phyloP scores from a whole-genome alignment of 495 filamentous ascomycete species.

The Penicillium bialowiezense region DNA sequence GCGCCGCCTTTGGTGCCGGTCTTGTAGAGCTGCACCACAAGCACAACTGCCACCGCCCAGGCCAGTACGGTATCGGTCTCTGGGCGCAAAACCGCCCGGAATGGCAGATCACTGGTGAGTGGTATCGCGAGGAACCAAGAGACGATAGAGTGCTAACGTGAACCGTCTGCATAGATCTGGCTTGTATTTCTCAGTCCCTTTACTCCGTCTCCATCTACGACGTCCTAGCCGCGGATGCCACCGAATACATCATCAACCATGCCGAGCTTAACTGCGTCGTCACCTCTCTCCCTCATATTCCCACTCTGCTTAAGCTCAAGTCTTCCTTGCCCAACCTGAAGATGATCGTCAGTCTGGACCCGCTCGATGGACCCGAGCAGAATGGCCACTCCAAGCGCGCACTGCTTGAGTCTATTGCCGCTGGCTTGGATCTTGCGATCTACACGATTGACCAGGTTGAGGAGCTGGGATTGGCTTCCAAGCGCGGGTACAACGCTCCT shows the following conservation, averaged over 20 bases:
- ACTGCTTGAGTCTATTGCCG: constrained; percentile 70
- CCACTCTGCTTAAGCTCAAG: constrained; percentile 81
- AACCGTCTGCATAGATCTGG: constrained; percentile 64
- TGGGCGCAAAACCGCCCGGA: constrained; percentile 97
- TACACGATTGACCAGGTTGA: constrained; percentile 77
- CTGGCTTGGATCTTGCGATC: constrained; percentile 68
- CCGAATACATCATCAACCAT: constrained; percentile 95
- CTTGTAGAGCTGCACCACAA: constrained; percentile 77
- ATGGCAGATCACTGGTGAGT: constrained; percentile 87
- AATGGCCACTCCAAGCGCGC: constrained; percentile 74
- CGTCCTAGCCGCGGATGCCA: constrained; percentile 83
- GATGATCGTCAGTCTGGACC: constrained; percentile 84
- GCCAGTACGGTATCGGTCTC: constrained; percentile 81
- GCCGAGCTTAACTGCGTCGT: constrained; percentile 71
- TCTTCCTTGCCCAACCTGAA: constrained; percentile 75
- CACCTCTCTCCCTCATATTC: constrained; percentile 80
- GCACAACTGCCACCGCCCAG: constrained; percentile 53
- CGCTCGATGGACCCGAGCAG: constrained; percentile 77
- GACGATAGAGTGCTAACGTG: constrained; percentile 1
- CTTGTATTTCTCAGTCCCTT: constrained; percentile 81
- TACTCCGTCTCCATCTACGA: constrained; percentile 96
- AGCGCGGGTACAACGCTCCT: constrained; percentile 65
- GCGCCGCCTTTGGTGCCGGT: constrained; percentile 82
- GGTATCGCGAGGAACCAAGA: neutral
- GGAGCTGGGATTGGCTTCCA: constrained; percentile 65